These are phyloP conservation scores for Fusarium liriodendri DNA, from an alignment of 2,329 filamentous ascomycete species.

Conservation along the genomic window DNA sequence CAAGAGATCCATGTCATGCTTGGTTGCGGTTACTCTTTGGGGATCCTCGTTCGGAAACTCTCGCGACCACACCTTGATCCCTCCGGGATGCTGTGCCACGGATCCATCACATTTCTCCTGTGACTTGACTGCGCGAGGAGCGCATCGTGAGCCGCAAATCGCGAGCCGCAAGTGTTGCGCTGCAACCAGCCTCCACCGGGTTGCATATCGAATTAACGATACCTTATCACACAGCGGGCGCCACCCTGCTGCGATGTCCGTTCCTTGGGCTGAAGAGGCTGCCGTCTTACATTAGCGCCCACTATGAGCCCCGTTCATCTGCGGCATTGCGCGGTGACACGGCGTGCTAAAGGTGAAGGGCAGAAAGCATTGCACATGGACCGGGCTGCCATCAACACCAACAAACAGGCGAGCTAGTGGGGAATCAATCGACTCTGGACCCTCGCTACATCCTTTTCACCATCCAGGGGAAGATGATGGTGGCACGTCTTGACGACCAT, in stretches of 20 bases:
- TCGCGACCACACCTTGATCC: neutral
- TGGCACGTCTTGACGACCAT: neutral
- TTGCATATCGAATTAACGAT: conserved; percentile 9
- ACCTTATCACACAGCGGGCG: conserved; percentile 31
- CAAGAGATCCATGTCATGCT: conserved; percentile 3
- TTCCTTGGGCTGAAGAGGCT: conserved; percentile 18
- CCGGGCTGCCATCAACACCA: conserved; percentile 21
- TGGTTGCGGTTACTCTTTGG: neutral
- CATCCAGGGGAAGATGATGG: conserved; percentile 5
- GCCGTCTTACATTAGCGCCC: conserved; percentile 29
- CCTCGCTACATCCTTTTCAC: conserved; percentile 11
- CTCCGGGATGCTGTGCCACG: neutral
- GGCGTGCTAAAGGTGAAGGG: conserved; percentile 1
- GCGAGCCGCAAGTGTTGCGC: neutral
- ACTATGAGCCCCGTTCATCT: neutral
- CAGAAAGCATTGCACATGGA: conserved; percentile 10
- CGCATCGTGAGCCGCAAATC: neutral
- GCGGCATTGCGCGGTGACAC: conserved; percentile 1
- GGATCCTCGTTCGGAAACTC: neutral
- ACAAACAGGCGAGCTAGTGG: conserved; percentile 17
- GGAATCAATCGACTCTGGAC: conserved; percentile 19
- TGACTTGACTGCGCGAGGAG: neutral
- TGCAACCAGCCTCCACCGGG: neutral
- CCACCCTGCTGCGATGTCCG: conserved; percentile 18
- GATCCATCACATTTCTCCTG: neutral